These are phyloP conservation scores for Chalciporus sphaerocephalus DNA, from an alignment of 768 basidiomycete genomes.

Conservation along the genomic window DNA sequence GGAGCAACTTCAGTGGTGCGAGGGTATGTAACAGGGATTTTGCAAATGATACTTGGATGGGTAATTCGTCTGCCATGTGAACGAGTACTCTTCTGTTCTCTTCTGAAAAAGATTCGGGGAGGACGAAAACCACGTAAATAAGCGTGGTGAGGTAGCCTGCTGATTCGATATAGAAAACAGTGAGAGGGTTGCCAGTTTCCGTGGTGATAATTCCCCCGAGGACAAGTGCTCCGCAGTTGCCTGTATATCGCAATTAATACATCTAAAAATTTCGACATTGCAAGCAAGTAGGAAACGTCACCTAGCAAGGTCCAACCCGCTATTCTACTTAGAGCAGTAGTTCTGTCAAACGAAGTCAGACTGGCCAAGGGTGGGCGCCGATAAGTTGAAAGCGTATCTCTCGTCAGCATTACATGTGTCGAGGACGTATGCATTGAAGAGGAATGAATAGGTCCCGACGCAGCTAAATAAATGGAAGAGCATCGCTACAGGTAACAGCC, in stretches of 20 bases:
- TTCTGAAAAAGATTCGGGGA: conserved; percentile 32
- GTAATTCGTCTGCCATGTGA: conserved; percentile 1
- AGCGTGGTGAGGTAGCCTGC: conserved; percentile 13
- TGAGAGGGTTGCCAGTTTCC: conserved; percentile 15
- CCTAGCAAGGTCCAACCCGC: conserved; percentile 30
- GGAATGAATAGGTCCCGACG: conserved; percentile 8
- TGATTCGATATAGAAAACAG: conserved; percentile 20
- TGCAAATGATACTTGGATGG: background rate
- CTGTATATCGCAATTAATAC: conserved; percentile 11
- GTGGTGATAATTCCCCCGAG: conserved; percentile 30
- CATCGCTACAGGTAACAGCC: conserved; percentile 17
- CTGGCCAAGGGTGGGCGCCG: background rate
- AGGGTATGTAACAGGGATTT: conserved; percentile 10
- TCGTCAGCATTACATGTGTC: conserved; percentile 24
- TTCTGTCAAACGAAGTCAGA: conserved; percentile 18
- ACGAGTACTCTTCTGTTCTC: conserved; percentile 20
- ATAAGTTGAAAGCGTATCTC: conserved; percentile 12
- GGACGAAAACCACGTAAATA: conserved; percentile 22
- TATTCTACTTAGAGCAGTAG: conserved; percentile 23
- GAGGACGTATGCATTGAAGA: conserved; percentile 28
- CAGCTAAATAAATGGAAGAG: conserved; percentile 12
- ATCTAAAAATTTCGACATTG: background rate
- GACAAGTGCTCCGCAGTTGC: conserved; percentile 23
- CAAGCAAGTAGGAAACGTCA: background rate
- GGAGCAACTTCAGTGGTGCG: conserved; percentile 23